Evolutionary conservation across 495 filamentous ascomycete genomes (phyloP).

Genomic region (Oleoguttula mirabilis): DNA sequence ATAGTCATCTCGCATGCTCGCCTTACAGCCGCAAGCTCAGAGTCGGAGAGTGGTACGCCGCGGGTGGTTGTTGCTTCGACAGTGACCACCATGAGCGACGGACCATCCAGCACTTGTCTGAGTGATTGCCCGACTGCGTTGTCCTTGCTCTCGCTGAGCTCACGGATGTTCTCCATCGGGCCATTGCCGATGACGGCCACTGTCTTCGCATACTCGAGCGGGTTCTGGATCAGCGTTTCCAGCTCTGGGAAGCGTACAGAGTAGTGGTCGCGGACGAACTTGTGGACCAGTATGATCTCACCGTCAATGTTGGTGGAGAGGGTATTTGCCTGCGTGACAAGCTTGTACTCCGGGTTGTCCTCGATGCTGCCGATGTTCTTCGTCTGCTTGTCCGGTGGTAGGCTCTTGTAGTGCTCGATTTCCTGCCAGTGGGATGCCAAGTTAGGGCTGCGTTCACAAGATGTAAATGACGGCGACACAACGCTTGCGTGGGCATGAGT

Average conservation of each 20-base stretch:
- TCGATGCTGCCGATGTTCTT: slow-evolving; percentile 61
- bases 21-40: slow-evolving; percentile 62
- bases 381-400: slow-evolving; percentile 51
- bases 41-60: slow-evolving; percentile 60
- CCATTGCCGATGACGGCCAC: slow-evolving; percentile 90
- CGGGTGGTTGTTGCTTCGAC: slow-evolving; percentile 84
- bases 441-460: slow-evolving; percentile 41
- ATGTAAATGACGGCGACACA: slow-evolving; percentile 35
- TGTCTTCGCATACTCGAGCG: slow-evolving; percentile 89
- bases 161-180: slow-evolving; percentile 79
- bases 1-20: slow-evolving; percentile 80
- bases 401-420: slow-evolving; percentile 60
- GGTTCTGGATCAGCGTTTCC: slow-evolving; percentile 84
- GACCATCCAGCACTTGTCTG: slow-evolving; percentile 69
- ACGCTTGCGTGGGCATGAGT: slow-evolving; percentile 1
- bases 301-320: slow-evolving; percentile 81
- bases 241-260: slow-evolving; percentile 87
- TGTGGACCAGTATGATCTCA: slow-evolving; percentile 87
- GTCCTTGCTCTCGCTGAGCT: slow-evolving; percentile 51
- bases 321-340: slow-evolving; percentile 70
- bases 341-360: slow-evolving; percentile 76
- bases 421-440: slow-evolving; percentile 44
- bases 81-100: slow-evolving; percentile 89
- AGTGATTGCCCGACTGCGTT: slow-evolving; percentile 66
- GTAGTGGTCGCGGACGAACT: slow-evolving; percentile 91